Evolutionary conservation across 306 rosid genomes (phyloP), one percentile per base, ranked within the genome.

Genomic region (Parietaria judaica): DNA sequence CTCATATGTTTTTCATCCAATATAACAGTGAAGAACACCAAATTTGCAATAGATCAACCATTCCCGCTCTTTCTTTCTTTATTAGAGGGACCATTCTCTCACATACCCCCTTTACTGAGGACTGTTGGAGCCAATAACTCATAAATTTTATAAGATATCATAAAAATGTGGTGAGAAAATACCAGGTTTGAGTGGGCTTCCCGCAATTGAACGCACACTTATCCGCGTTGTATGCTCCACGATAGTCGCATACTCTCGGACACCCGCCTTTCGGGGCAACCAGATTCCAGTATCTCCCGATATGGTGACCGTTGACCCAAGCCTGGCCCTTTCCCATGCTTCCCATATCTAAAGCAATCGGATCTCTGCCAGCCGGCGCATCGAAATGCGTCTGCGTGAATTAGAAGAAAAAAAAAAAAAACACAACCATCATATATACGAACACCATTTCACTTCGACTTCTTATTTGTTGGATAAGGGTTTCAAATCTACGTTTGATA

Each of bases 261-360:
- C 98, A 91, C 69, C 98, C 98, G 72, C 77, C 70, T 78, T 75
- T 62, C 14, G 92, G 96, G 63, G 96, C 67, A 78, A 78, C 83
- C 58, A 69, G 73, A 61, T 82, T 87, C 98, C 98, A 91, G 75
- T 91, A 91, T 82, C 98, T 80, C 78, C 98, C 98, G 36, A 91
- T 91, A 71, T 91, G 92, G 65, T 91, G 83, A 62, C 96, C 92
- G 70, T 91, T 91, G 73, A 88, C 98, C 98, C 98, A 91, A 59
- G 85, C 95, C 76, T 91, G 98, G 66, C 98, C 98, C 81, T 91
- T 91, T 68, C 98, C 98, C 98, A 91, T 91, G 88, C 95, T 91
- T 66, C 66, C 86, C 78, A 91, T 73, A 78, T 91, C 81, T 61
- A 91, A 82, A 71, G 96, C 84, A 53, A 91, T 84, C 14, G 98